Evolutionary conservation across 192 early-diverging fungal genomes (phyloP).

Genomic region (Rhizophagus prolifer): DNA sequence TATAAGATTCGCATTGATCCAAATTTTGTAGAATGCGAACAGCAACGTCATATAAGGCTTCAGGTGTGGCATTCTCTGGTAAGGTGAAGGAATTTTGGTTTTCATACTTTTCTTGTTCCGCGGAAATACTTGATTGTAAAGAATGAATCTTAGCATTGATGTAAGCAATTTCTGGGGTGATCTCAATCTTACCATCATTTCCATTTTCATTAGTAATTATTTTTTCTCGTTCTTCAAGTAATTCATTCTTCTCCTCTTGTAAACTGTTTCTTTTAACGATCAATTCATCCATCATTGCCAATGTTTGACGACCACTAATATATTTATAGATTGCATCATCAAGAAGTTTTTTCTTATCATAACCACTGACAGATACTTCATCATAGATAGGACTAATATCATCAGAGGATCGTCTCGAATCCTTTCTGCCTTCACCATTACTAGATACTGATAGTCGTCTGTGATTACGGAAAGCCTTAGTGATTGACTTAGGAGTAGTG

Average conservation of each 20-base stretch:
- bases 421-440: slow-evolving; percentile 16
- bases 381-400: too few species aligned
- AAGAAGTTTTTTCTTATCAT: slow-evolving; percentile 40
- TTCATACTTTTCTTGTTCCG: too few species aligned
- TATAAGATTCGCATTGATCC: slow-evolving; percentile 47
- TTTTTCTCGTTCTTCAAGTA: too few species aligned
- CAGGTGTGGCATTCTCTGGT: slow-evolving; percentile 43
- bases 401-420: neutral
- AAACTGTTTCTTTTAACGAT: slow-evolving; percentile 49
- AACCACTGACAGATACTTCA: too few species aligned
- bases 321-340: slow-evolving; percentile 58
- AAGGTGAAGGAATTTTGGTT: slow-evolving; percentile 31
- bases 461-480: too few species aligned
- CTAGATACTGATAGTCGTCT: too few species aligned
- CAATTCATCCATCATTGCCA: slow-evolving; percentile 56
- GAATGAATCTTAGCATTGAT: slow-evolving; percentile 9
- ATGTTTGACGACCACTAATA: slow-evolving; percentile 50
- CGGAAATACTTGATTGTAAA: slow-evolving; percentile 36
- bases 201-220: too few species aligned
- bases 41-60: slow-evolving; percentile 50
- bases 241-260: neutral
- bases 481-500: slow-evolving; percentile 17
- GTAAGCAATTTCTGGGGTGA: too few species aligned
- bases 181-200: too few species aligned
- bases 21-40: slow-evolving; percentile 51